Evolutionary conservation across 2,329 filamentous ascomycete species (phyloP).

Genomic region (Colletotrichum lentis): DNA sequence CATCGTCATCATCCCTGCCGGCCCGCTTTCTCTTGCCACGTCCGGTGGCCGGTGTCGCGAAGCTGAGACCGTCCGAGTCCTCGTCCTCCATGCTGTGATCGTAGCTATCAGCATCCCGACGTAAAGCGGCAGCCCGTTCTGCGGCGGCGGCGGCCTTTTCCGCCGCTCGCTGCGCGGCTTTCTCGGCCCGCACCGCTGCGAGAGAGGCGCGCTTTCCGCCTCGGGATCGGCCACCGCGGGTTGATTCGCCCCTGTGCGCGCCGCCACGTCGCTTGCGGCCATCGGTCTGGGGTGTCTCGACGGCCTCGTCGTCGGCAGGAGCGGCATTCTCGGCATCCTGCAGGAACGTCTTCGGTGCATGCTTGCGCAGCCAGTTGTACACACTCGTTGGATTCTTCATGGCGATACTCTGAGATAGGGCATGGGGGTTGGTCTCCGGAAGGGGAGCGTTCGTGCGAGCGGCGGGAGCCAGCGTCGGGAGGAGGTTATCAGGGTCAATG

Average conservation of each 20-base stretch:
- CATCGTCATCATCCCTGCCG: conserved; percentile 58
- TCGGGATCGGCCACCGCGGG: conserved; percentile 39
- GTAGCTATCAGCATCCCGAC: conserved; percentile 41
- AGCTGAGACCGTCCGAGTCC: conserved; percentile 27
- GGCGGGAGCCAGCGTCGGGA: conserved; percentile 62
- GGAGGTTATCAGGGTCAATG: conserved; percentile 54
- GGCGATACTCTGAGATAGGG: conserved; percentile 49
- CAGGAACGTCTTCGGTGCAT: conserved; percentile 84
- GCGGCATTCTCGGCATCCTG: conserved; percentile 71
- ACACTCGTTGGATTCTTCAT: conserved; percentile 84
- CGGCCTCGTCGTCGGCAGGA: conserved; percentile 51
- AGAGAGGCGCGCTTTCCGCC: conserved; percentile 46
- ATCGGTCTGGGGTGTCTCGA: conserved; percentile 41
- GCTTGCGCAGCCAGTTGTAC: conserved; percentile 91
- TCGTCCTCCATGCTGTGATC: conserved; percentile 24
- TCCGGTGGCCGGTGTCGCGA: conserved; percentile 46
- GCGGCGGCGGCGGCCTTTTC: conserved; percentile 40
- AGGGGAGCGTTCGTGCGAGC: conserved; percentile 45
- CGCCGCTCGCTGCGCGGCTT: conserved; percentile 51
- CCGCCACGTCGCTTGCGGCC: conserved; percentile 40
- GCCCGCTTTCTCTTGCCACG: conserved; percentile 60
- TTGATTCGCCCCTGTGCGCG: conserved; percentile 26
- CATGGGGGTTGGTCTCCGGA: conserved; percentile 47
- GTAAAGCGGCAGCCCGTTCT: conserved; percentile 46
- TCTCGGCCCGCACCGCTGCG: conserved; percentile 45